A percentile compares a stretch with the other conserved stretches of the same genome.
phyloP scores from a whole-genome alignment of 371 early-diverging fungal genomes.

The Lichtheimia corymbifera region DNA sequence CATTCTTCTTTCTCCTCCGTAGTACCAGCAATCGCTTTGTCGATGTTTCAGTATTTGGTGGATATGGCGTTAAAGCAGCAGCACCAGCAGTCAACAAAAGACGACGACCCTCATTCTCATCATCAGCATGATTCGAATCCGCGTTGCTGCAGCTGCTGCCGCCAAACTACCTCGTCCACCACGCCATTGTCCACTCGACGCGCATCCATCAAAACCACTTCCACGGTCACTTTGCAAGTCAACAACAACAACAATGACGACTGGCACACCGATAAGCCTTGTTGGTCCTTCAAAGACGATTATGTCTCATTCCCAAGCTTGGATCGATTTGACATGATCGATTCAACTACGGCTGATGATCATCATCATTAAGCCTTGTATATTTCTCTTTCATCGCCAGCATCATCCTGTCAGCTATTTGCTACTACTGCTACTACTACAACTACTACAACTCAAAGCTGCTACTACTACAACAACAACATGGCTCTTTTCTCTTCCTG shows the following conservation, averaged over 20 bases:
- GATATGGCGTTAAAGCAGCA: not conserved
- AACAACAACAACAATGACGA: slow-evolving; percentile 5
- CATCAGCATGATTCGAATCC: too few species aligned
- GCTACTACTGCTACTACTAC: not conserved
- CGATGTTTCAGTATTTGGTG: not conserved
- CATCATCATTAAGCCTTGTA: too few species aligned
- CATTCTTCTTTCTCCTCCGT: too few species aligned
- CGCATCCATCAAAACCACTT: too few species aligned
- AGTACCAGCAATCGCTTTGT: too few species aligned
- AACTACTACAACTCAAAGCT: not conserved
- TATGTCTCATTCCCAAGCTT: slow-evolving; percentile 44
- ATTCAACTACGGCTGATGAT: too few species aligned
- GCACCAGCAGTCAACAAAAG: not conserved
- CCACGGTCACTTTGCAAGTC: too few species aligned
- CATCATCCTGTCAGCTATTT: not conserved
- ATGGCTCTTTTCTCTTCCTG: not conserved
- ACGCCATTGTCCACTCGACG: too few species aligned
- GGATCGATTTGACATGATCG: slow-evolving; percentile 7
- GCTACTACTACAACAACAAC: not conserved
- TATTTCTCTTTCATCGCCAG: too few species aligned
- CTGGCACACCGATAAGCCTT: slow-evolving; percentile 30
- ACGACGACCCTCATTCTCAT: not conserved
- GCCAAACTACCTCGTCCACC: too few species aligned
- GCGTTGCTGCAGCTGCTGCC: too few species aligned
- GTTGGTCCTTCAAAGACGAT: slow-evolving; percentile 37